Percentiles rank a stretch among this genome's conserved stretches.
Conservation (phyloP, 495 filamentous ascomycete species). For the Penicillium arizonense region DNA sequence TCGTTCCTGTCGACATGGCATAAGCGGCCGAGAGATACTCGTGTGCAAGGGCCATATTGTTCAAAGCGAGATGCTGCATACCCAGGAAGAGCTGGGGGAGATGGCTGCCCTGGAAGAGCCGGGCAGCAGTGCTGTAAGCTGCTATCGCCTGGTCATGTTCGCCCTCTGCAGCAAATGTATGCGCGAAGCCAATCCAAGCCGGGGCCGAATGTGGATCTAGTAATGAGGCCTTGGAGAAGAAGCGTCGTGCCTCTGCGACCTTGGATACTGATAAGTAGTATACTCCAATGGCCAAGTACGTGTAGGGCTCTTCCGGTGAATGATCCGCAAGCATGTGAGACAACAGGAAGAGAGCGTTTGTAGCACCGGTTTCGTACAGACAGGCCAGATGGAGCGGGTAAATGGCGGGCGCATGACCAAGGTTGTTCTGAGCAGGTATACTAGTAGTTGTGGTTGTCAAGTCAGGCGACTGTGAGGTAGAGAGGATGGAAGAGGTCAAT, state of each 20-base stretch:
- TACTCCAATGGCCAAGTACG: conserved; percentile 90
- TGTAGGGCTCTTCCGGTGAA: conserved; percentile 84
- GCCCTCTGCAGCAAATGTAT: conserved; percentile 99
- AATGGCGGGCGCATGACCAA: conserved; percentile 85
- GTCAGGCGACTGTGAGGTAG: conserved; percentile 39
- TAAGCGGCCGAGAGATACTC: conserved; percentile 93
- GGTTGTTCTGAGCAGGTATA: conserved; percentile 45
- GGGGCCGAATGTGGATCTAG: conserved; percentile 98
- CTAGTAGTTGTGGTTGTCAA: conserved; percentile 16
- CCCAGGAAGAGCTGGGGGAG: conserved; percentile 94
- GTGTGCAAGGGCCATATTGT: conserved; percentile 92
- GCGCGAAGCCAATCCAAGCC: conserved; percentile 98
- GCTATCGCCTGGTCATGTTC: conserved; percentile 99
- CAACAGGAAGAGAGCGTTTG: conserved; percentile 85
- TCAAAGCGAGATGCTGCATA: conserved; percentile 96
- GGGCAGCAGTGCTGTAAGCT: conserved; percentile 92
- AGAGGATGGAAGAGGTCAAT: conserved; percentile 79
- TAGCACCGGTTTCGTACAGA: conserved; percentile 81
- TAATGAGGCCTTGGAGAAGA: conserved; percentile 95
- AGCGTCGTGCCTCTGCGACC: conserved; percentile 89
- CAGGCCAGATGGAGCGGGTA: conserved; percentile 92
- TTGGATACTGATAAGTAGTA: conserved; percentile 91
- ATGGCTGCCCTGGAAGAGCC: conserved; percentile 95
- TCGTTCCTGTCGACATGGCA: conserved; percentile 60
- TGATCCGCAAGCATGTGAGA: conserved; percentile 93